Base-by-base conservation (phyloP, 2,329 filamentous ascomycete species). In the Xylaria multiplex region DNA sequence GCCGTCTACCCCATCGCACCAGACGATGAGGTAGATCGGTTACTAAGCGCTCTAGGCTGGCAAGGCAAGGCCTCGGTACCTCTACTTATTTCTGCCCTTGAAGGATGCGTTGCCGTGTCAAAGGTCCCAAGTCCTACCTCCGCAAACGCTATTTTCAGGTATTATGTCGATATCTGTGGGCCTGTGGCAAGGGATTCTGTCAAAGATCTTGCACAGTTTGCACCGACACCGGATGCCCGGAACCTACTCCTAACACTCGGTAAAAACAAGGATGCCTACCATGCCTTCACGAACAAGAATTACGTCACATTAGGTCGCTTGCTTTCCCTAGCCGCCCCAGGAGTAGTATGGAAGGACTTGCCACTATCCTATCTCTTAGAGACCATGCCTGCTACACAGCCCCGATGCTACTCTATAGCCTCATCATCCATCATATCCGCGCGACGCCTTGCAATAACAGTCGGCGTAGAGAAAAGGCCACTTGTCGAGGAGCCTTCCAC, bases 301-400 rank as follows among this genome's bases (percentile, higher is more conserved):
- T 46, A 56, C 24, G 40, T 56, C 37, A 56, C 54, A 11, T 13
- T 56, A 32, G 40, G 54, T 3, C 54, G 54, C 27, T 46, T 56
- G 16, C 54, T 56, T 8, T 45, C 54, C 14, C 24, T 56, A 11
- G 54, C 54, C 3, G 54, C 54, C 6, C 54, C 54, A 2, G 40
- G 54, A 3, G 40, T 14, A 6, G 40, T 56, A 24, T 56, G 54
- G 54, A 56, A 56, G 24, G 54, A 56, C 54, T 56, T 56, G 40
- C 54, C 54, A 19, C 54, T 56, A n/a, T 56, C 54, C 54, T 56
- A 56, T 24, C 24, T 56, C 8, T 13, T 56, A 22, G 54, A 56
- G 40, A 56, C 42, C 3, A 30, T 56, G 0, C 24, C 54, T 0
- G 16, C 35, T 7, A 56, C 24, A 22, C 54, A 46, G 6, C 40